Conservation (phyloP, 2,329 filamentous ascomycete genomes). For the Elsinoe arachidis region DNA sequence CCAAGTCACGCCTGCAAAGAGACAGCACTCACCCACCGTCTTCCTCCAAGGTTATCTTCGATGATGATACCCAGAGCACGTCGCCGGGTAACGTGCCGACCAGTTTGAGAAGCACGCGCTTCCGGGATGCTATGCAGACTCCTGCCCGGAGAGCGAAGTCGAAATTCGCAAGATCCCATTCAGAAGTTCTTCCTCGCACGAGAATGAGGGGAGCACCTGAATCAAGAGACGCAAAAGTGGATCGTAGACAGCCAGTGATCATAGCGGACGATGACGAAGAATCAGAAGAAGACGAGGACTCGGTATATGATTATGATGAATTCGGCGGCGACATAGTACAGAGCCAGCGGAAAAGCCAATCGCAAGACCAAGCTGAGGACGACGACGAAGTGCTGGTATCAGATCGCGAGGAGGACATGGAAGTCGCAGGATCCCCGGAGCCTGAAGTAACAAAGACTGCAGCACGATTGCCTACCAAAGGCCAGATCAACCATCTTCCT, state of each 20-base stretch:
- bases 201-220: slow-evolving; percentile 15
- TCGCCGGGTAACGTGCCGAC: neutral
- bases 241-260: slow-evolving; percentile 17
- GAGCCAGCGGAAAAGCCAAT: slow-evolving; percentile 21
- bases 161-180: neutral
- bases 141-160: neutral
- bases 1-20: slow-evolving; percentile 13
- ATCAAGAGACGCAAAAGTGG: slow-evolving; percentile 15
- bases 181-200: neutral
- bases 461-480: neutral
- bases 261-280: slow-evolving; percentile 15
- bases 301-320: slow-evolving; percentile 31
- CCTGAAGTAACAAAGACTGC: neutral
- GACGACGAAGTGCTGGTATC: slow-evolving; percentile 16
- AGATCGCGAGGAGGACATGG: slow-evolving; percentile 14
- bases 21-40: neutral
- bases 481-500: neutral
- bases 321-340: slow-evolving; percentile 26
- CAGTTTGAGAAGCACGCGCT: neutral
- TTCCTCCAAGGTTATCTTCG: slow-evolving; percentile 10
- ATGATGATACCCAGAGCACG: slow-evolving; percentile 6
- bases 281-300: slow-evolving; percentile 12
- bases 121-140: neutral
- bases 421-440: slow-evolving; percentile 8
- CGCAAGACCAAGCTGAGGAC: slow-evolving; percentile 17